Percentiles rank a stretch among this genome's conserved stretches.
These are phyloP conservation scores for Thecaphora thlaspeos DNA, from an alignment of 1,284 basidiomycete genomes.

Conservation along the genomic window DNA sequence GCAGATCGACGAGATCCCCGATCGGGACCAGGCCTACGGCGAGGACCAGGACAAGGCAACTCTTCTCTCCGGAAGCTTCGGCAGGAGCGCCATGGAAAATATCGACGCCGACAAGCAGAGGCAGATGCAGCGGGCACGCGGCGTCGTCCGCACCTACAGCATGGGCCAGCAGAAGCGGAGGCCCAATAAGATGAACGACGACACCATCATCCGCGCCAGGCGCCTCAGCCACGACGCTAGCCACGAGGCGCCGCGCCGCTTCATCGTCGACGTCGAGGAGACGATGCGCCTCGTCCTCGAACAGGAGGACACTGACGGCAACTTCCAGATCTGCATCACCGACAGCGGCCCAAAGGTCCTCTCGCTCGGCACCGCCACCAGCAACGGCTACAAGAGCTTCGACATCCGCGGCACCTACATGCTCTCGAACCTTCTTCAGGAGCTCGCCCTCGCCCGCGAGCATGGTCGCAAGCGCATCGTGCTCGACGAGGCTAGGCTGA, in stretches of 20 bases:
- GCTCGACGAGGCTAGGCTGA: conserved; percentile 91
- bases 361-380: conserved; percentile 90
- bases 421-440: conserved; percentile 97
- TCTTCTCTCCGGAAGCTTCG: conserved; percentile 18
- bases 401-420: conserved; percentile 81
- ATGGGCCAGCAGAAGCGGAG: conserved; percentile 54
- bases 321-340: conserved; percentile 91
- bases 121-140: conserved; percentile 28
- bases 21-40: conserved; percentile 23
- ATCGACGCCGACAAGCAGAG: conserved; percentile 21
- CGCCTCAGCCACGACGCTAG: conserved; percentile 58
- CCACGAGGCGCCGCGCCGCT: conserved; percentile 62
- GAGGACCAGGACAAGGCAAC: conserved; percentile 31
- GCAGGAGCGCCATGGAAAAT: background rate
- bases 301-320: conserved; percentile 96
- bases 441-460: conserved; percentile 93
- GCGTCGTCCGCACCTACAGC: conserved; percentile 51
- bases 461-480: conserved; percentile 93
- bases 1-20: conserved; percentile 18
- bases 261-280: conserved; percentile 98
- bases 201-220: conserved; percentile 48
- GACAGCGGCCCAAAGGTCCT: conserved; percentile 96
- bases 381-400: conserved; percentile 79
- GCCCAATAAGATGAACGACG: conserved; percentile 47
- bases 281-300: conserved; percentile 93